Conservation (phyloP, 2,329 filamentous ascomycete species). For the Ophiostoma quercus region DNA sequence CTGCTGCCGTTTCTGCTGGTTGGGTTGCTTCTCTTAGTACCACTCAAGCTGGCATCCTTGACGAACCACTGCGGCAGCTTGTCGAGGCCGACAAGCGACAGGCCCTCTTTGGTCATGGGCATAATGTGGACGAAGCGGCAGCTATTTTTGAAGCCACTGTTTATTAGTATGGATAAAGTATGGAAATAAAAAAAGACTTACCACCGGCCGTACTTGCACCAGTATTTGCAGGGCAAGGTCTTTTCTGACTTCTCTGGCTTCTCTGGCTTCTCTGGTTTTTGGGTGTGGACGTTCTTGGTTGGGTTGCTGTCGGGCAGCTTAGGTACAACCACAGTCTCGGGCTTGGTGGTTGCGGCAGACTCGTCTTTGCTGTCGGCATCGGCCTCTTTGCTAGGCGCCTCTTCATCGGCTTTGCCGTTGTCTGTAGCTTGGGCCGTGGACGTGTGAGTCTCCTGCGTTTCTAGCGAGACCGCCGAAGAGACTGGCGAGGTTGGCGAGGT, state of each 20-base stretch:
- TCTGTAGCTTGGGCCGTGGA: not conserved
- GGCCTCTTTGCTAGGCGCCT: not conserved
- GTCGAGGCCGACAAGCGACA: conserved; percentile 40
- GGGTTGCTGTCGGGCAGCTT: not conserved
- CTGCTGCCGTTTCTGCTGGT: not conserved
- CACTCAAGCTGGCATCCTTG: not conserved
- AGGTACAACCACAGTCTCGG: not conserved
- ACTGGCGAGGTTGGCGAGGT: not conserved
- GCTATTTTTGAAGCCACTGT: conserved; percentile 38
- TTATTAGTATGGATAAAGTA: not conserved
- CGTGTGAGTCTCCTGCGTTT: not conserved
- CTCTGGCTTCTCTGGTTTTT: no score
- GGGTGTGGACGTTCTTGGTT: not conserved
- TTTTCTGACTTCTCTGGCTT: conserved; percentile 24
- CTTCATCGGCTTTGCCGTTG: not conserved
- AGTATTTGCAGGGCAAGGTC: conserved; percentile 39
- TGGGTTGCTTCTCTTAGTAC: not conserved
- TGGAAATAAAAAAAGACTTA: conserved; percentile 13
- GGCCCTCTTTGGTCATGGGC: conserved; percentile 40
- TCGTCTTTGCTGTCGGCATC: not conserved
- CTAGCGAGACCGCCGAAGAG: not conserved
- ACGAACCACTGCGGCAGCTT: conserved; percentile 43
- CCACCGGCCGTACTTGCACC: conserved; percentile 45
- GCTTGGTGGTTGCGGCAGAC: not conserved
- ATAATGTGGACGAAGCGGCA: conserved; percentile 46